Evolutionary conservation across 768 basidiomycete genomes (phyloP).

Genomic region (Macrolepiota fuliginosa): DNA sequence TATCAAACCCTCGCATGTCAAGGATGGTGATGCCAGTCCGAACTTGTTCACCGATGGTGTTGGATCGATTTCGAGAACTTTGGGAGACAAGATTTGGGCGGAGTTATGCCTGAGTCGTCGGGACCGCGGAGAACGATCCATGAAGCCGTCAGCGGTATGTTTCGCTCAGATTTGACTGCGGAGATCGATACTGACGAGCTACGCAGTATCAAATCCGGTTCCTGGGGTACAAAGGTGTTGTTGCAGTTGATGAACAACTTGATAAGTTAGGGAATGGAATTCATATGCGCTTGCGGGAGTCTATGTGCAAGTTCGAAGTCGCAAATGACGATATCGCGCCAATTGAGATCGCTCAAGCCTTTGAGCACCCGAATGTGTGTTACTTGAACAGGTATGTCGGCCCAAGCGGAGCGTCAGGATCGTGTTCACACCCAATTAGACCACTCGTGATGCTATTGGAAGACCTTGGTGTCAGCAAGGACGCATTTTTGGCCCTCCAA

Average conservation of each 20-base stretch:
- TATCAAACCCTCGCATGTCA: constrained; percentile 49
- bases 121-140: constrained; percentile 26
- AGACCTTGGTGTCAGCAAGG: constrained; percentile 59
- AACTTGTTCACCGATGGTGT: constrained; percentile 74
- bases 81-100: constrained; percentile 61
- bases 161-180: background rate
- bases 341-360: constrained; percentile 72
- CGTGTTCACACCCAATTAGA: constrained; percentile 30
- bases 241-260: constrained; percentile 60
- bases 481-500: constrained; percentile 64
- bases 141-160: constrained; percentile 63
- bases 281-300: constrained; percentile 65
- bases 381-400: constrained; percentile 67
- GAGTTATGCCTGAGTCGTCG: constrained; percentile 45
- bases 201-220: constrained; percentile 79
- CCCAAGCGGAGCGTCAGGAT: constrained; percentile 4
- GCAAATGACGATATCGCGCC: constrained; percentile 45
- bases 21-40: constrained; percentile 12
- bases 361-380: constrained; percentile 55
- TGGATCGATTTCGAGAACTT: constrained; percentile 67
- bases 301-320: constrained; percentile 76
- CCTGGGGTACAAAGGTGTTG: constrained; percentile 81
- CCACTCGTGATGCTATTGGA: constrained; percentile 79
- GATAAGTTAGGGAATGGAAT: constrained; percentile 43
- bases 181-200: background rate